Base-by-base conservation (phyloP, 2,329 filamentous ascomycete species). In the Ascochyta viciae-villosae region DNA sequence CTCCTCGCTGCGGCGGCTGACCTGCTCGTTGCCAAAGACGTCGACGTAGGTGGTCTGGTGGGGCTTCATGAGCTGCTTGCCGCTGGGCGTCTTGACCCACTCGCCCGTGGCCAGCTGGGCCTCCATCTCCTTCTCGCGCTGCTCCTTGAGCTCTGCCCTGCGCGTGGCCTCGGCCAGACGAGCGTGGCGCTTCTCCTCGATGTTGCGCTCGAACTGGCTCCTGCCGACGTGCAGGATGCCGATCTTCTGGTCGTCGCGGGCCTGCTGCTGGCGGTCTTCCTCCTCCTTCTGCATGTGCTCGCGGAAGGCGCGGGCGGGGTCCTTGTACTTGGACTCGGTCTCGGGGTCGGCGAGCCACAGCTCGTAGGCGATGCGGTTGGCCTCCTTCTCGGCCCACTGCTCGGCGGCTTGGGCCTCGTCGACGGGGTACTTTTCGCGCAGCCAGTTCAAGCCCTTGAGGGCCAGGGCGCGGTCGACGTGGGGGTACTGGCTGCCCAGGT, bases 361-460 rank as follows among this genome's bases (percentile, higher is more conserved):
- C 57, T 76, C 73, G 38, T 73, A 72, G 23, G 74, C 63, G n/a
- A 77, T 73, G 40, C 72, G 66, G 53, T 75, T 74, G 2, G 73
- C 74, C 52, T 77, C 75, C 38, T 63, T 68, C 60, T 75, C 72
- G 6, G 74, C 74, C 74, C 74, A 78, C 50, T 72, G 70, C 45
- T 74, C 70, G 9, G 76, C 76, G 13, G 75, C 74, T 1, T 70
- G 67, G 43, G 75, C 74, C 48, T 78, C 76, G 57, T 78, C 76
- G 27, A 77, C 65, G n/a, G 76, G 76, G 46, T 68, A 73, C 12
- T 54, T 52, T 6, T 72, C 58, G 13, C 76, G 72, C 42, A 78
- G 62, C 68, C 72, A 77, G 24, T 69, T 63, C 23, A 78, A 55
- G 5, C 66, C 76, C 27, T 70, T 71, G 16, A 71, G 49, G 1